phyloP scores from a whole-genome alignment of 306 rosid species.

The Quercus parvula region DNA sequence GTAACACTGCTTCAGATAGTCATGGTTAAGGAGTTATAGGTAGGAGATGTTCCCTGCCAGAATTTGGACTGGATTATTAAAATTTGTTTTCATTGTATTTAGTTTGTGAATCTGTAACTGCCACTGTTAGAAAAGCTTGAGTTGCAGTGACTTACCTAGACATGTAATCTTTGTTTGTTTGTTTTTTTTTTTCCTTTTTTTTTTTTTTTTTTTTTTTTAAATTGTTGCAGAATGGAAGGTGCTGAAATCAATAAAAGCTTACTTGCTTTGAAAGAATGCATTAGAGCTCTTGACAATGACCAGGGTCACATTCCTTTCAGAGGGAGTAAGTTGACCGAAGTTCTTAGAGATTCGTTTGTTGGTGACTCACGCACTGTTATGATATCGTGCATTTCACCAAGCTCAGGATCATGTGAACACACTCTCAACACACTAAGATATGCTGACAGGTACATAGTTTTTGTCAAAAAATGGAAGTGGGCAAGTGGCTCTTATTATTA shows the following conservation, averaged over 20 bases:
- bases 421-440: conserved; percentile 85
- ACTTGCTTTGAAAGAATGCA: conserved; percentile 81
- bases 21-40: conserved; percentile 6
- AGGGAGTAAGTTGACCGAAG: conserved; percentile 92
- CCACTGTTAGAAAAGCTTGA: conserved; percentile 1
- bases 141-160: neutral
- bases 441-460: conserved; percentile 64
- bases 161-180: neutral
- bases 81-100: neutral
- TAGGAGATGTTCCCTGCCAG: conserved; percentile 15
- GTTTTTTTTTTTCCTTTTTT: neutral
- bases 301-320: conserved; percentile 91
- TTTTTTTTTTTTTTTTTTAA: too few species aligned
- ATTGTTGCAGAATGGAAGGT: conserved; percentile 71
- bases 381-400: conserved; percentile 88
- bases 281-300: conserved; percentile 81
- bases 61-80: conserved; percentile 2
- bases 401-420: conserved; percentile 88
- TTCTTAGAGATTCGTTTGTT: conserved; percentile 80
- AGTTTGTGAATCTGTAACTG: neutral
- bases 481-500: neutral
- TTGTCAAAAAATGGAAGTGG: neutral
- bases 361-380: conserved; percentile 85
- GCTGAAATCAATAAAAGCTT: conserved; percentile 90
- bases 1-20: neutral